Evolutionary conservation across 2,329 filamentous ascomycete species (phyloP), one percentile per base, ranked within the genome.

Genomic region (Botrytis byssoidea): DNA sequence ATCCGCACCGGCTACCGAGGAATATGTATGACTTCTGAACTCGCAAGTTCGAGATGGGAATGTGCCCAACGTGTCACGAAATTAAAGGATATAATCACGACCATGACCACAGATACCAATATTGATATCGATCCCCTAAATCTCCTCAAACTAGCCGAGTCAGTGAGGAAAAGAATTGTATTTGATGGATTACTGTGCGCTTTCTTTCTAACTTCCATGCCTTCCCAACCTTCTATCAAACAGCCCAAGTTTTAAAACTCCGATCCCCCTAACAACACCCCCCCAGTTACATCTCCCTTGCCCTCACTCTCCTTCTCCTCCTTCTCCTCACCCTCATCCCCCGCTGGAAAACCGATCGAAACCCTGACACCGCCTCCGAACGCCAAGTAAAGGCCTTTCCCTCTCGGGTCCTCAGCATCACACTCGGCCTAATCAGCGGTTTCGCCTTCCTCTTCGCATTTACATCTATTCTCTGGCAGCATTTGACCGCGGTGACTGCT

Each of bases 241-340:
- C 5, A 46, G 4, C 10, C 9, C 10, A n/a, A 14, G 1, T 14
- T 2, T 5, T 10, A n/a, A 5, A 25, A 51, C 5, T 1, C 14
- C 10, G 5, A 35, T 9, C 25, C 6, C 25, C 48, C 48, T 55
- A n/a, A 55, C 25, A 55, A 5, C 0, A 10, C 18, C 25, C 0
- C 20, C 18, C 14, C 22, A 61, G 59, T 3, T 61, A 61, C 32
- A 37, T 40, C 7, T 25, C 59, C 12, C 35, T 61, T 20, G 1
- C 59, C 5, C 35, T 61, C 22, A 0, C 59, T 1, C 20, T 60
- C 9, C 9, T 60, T 7, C 25, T 32, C 1, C 18, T 60, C 20
- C 1, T 32, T 5, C 20, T 60, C 2, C 57, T 60, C 20, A 22
- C 20, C 10, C 32, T 60, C 32, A 60, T 37, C 9, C 32, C 57